Conservation (phyloP, 352 stramenopile genomes). For the Globisporangium nagaii region DNA sequence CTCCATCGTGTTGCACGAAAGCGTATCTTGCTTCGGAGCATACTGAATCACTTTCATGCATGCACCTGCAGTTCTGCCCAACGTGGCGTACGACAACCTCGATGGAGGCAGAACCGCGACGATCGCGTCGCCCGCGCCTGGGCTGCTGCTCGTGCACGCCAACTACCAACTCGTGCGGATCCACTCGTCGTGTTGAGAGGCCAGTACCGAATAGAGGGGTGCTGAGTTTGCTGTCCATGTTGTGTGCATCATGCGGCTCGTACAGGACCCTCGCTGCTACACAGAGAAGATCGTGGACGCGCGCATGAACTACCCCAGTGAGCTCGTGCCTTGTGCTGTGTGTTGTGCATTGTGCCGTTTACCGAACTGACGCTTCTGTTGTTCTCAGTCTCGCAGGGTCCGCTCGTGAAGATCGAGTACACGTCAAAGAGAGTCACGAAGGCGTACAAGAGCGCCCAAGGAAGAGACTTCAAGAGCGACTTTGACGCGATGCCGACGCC, state of each 20-base stretch:
- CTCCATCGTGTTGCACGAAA: not conserved
- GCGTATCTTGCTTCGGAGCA: not conserved
- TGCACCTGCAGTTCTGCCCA: constrained; percentile 36
- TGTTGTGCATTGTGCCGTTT: not conserved
- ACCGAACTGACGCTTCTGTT: not conserved
- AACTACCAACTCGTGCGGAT: constrained; percentile 41
- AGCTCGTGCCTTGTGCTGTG: not conserved
- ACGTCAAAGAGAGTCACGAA: constrained; percentile 32
- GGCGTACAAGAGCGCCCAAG: constrained; percentile 39
- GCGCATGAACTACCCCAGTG: constrained; percentile 42
- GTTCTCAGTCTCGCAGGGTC: constrained; percentile 22
- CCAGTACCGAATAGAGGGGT: not conserved
- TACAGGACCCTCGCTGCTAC: constrained; percentile 50
- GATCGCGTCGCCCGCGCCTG: constrained; percentile 32
- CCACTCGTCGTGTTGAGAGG: too few species aligned
- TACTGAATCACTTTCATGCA: not conserved
- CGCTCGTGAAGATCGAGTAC: constrained; percentile 42
- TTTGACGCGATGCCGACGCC: constrained; percentile 34
- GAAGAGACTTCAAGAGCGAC: constrained; percentile 25
- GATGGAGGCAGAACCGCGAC: constrained; percentile 32
- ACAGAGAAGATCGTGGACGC: constrained; percentile 49
- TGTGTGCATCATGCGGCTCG: too few species aligned
- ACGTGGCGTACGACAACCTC: constrained; percentile 47
- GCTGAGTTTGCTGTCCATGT: not conserved
- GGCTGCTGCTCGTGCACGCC: constrained; percentile 36